Evolutionary conservation across 2,329 filamentous ascomycete genomes (phyloP), one percentile per base, ranked within the genome.

Genomic region (Rugonectria rugulosa): DNA sequence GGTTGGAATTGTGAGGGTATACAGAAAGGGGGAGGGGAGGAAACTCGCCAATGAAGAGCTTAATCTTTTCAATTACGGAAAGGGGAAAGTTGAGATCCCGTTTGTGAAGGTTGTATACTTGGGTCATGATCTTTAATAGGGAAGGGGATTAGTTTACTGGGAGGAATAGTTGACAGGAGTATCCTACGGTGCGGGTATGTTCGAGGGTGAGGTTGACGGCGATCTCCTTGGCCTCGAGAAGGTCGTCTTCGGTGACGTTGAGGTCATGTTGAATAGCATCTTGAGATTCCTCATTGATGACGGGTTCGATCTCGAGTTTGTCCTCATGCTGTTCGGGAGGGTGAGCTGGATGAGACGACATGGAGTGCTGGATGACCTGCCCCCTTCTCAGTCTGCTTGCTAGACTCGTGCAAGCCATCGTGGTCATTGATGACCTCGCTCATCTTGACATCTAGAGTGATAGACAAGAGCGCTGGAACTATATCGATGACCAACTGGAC

Each of bases 181-280:
- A 9, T 47, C 66, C 38, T 60, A 72, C 71, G n/a, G 61, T 57
- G 43, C 64, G 66, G 24, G 72, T 72, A 32, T 72, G 68, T 26
- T 73, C 72, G 17, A 74, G 67, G 27, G 66, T 71, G 52, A 73
- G 68, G 37, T 49, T 71, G 17, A 62, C 66, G 2, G 75, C 75
- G 29, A 72, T 54, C 32, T 73, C 74, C 56, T 69, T 77, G 26
- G 76, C 77, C 57, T 79, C 74, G n/a, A 76, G 67, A n/a, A 78
- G 62, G 59, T 79, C 77, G 56, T 76, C 71, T 38, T 77, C 75
- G 5, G 77, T 77, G 17, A 74, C 74, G 40, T 73, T 71, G 37
- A 77, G 65, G 6, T 66, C 60, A 24, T 38, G 17, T 43, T 57
- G 19, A 48, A 15, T n/a, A n/a, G n/a, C n/a, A n/a, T n/a, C n/a